Percentiles rank a stretch among this genome's conserved stretches.
Evolutionary conservation across 2,329 filamentous ascomycete species (phyloP).

Genomic region (Beauveria varroae): DNA sequence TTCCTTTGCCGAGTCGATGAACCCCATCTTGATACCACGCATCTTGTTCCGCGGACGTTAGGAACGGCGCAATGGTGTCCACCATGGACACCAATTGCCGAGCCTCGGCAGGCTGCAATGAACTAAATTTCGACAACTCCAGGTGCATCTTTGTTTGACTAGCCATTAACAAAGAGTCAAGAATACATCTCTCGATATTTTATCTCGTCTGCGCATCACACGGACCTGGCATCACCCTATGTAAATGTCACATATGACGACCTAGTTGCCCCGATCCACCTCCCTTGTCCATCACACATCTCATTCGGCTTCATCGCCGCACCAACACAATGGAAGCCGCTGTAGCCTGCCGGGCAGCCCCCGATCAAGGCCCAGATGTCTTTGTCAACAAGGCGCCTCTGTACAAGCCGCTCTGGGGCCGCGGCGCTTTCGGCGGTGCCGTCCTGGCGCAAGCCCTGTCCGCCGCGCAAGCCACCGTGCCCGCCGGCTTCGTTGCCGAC

Average conservation of each 20-base stretch:
- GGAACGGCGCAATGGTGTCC: not conserved
- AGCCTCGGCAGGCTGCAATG: not conserved
- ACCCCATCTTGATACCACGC: too few species aligned
- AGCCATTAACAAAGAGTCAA: not conserved
- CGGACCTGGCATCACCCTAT: not conserved
- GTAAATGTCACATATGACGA: not conserved
- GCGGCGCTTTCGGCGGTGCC: conserved; percentile 7
- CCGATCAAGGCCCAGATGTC: not conserved
- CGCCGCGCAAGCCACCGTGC: conserved; percentile 4
- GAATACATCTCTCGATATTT: too few species aligned
- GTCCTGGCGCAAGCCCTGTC: not conserved
- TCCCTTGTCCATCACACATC: not conserved
- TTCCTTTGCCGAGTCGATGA: too few species aligned
- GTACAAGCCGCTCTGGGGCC: conserved; percentile 10
- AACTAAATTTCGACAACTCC: not conserved
- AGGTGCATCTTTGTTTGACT: not conserved
- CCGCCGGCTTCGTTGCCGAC: not conserved
- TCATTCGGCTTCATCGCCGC: not conserved
- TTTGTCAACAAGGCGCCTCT: conserved; percentile 3
- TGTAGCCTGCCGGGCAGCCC: not conserved
- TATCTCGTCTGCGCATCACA: not conserved
- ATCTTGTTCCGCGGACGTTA: not conserved
- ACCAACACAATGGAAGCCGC: not conserved
- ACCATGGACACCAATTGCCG: not conserved
- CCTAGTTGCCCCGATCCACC: not conserved